phyloP scores from a whole-genome alignment of 108 stramenopile species.

The Skeletonema menzelii region DNA sequence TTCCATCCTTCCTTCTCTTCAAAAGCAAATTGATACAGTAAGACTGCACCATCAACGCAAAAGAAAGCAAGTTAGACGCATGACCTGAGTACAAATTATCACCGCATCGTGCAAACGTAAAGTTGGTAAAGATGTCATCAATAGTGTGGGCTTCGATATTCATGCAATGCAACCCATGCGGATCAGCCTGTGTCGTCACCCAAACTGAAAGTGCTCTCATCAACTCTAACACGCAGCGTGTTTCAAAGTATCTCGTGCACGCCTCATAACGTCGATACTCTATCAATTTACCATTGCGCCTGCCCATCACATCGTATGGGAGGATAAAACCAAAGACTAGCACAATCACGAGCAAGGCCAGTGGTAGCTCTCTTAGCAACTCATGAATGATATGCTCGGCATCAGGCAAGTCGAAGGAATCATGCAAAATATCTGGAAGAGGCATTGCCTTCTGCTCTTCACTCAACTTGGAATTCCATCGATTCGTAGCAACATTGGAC shows the following conservation, averaged over 20 bases:
- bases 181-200: conserved; percentile 11
- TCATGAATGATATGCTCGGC: conserved; percentile 6
- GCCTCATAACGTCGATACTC: conserved; percentile 11
- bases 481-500: not conserved
- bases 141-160: conserved; percentile 1
- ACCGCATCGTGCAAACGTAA: conserved; percentile 22
- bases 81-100: conserved; percentile 20
- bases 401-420: conserved; percentile 11
- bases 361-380: conserved; percentile 6
- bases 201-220: conserved; percentile 18
- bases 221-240: conserved; percentile 11
- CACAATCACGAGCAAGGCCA: conserved; percentile 4
- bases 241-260: conserved; percentile 24
- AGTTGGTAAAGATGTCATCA: conserved; percentile 10
- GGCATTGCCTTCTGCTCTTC: conserved; percentile 12
- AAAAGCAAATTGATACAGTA: conserved; percentile 10
- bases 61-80: conserved; percentile 3
- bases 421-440: conserved; percentile 23
- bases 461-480: conserved; percentile 10
- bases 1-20: not conserved
- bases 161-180: conserved; percentile 4
- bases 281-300: not conserved
- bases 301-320: conserved; percentile 14
- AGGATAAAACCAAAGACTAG: conserved; percentile 10
- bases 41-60: conserved; percentile 9